These are phyloP conservation scores for Xylaria telfairii DNA, from an alignment of 495 filamentous ascomycete species.

Conservation along the genomic window DNA sequence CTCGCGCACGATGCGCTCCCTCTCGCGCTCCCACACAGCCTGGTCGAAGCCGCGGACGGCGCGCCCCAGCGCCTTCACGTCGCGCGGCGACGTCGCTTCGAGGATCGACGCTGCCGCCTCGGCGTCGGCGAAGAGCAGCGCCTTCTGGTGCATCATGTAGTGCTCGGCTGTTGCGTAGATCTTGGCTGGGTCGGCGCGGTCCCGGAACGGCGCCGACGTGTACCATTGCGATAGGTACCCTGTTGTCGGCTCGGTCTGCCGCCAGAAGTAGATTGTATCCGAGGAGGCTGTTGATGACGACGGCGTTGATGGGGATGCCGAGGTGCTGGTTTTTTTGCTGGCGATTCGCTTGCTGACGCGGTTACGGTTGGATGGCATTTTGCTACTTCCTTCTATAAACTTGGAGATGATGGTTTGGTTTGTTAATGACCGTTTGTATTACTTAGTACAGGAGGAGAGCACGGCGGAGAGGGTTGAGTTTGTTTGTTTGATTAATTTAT, in stretches of 20 bases:
- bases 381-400: background rate
- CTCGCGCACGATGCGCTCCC: slow-evolving; percentile 62
- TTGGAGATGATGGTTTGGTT: background rate
- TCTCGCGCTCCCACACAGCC: slow-evolving; percentile 58
- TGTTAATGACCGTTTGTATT: background rate
- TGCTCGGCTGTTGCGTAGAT: slow-evolving; percentile 48
- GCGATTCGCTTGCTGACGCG: background rate
- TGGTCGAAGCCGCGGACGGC: slow-evolving; percentile 61
- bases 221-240: slow-evolving; percentile 48
- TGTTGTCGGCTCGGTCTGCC: slow-evolving; percentile 29
- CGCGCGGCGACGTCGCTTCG: slow-evolving; percentile 37
- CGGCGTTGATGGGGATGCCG: background rate
- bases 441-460: background rate
- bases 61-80: slow-evolving; percentile 63
- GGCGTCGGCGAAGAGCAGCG: slow-evolving; percentile 57
- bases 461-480: background rate
- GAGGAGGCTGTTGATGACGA: background rate
- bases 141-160: slow-evolving; percentile 72
- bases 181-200: slow-evolving; percentile 25
- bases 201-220: slow-evolving; percentile 36
- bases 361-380: slow-evolving; percentile 17
- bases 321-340: background rate
- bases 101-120: slow-evolving; percentile 51
- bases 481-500: background rate
- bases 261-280: slow-evolving; percentile 42